Evolutionary conservation across 495 filamentous ascomycete species (phyloP).

Genomic region (Neurospora sp.): DNA sequence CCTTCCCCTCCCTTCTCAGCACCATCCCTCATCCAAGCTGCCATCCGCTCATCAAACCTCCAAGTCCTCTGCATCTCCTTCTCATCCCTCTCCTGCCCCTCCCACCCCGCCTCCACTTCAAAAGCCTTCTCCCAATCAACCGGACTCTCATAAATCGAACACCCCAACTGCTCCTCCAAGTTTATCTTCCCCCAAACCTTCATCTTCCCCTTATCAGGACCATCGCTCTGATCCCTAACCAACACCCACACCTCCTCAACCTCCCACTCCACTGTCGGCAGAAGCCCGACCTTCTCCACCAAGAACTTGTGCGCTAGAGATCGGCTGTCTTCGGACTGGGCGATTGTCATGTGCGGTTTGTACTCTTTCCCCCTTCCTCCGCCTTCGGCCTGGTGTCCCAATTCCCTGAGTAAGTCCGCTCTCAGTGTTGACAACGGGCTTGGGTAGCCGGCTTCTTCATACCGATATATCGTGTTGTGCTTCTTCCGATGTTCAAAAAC

Average conservation of each 20-base stretch:
- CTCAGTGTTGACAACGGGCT: slow-evolving; percentile 5
- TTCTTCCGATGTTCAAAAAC: slow-evolving; percentile 30
- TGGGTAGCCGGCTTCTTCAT: neutral
- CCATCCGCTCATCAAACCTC: neutral
- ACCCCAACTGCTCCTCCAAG: neutral
- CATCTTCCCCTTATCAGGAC: slow-evolving; percentile 21
- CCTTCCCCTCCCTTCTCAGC: slow-evolving; percentile 1
- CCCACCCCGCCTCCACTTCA: neutral
- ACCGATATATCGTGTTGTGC: slow-evolving; percentile 37
- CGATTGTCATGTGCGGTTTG: slow-evolving; percentile 44
- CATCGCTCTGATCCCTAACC: slow-evolving; percentile 27
- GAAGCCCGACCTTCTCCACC: slow-evolving; percentile 30
- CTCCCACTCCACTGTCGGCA: slow-evolving; percentile 33
- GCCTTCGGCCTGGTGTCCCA: slow-evolving; percentile 9
- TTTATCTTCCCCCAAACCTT: slow-evolving; percentile 38
- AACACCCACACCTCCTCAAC: slow-evolving; percentile 35
- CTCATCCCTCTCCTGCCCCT: neutral
- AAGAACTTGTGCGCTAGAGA: slow-evolving; percentile 29
- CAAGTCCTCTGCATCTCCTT: slow-evolving; percentile 3
- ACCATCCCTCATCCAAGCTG: neutral
- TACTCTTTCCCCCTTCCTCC: neutral
- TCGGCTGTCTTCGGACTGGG: slow-evolving; percentile 35
- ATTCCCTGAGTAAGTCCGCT: slow-evolving; percentile 8
- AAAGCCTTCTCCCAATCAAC: slow-evolving; percentile 13
- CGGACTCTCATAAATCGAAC: neutral